Percentiles rank a stretch among this genome's conserved stretches.
phyloP scores from a whole-genome alignment of 352 stramenopile genomes.

The Phytophthora idaei region DNA sequence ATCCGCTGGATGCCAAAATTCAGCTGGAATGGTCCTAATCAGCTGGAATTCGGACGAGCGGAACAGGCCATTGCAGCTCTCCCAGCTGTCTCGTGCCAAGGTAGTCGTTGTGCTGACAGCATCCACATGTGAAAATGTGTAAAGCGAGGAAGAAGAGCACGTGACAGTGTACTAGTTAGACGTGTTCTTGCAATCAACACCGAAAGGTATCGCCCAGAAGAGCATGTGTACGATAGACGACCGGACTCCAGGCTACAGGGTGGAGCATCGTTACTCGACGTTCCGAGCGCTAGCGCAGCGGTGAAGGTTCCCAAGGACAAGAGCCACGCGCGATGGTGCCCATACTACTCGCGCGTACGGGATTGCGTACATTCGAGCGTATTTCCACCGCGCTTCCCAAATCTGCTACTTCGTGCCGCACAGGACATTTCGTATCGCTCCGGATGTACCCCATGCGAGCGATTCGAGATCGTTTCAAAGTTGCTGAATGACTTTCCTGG shows the following conservation, averaged over 20 bases:
- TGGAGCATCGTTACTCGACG: constrained; percentile 63
- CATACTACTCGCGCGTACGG: constrained; percentile 50
- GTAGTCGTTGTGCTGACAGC: constrained; percentile 56
- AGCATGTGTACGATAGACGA: background rate
- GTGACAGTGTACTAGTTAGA: constrained; percentile 58
- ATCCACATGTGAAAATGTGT: constrained; percentile 58
- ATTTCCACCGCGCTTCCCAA: constrained; percentile 51
- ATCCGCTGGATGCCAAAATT: no score
- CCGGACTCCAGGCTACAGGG: constrained; percentile 29
- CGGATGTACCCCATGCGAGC: constrained; percentile 39
- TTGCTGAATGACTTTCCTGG: constrained; percentile 60
- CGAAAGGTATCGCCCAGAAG: constrained; percentile 31
- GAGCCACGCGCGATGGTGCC: constrained; percentile 56
- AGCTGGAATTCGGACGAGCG: no score
- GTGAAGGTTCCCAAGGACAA: constrained; percentile 28
- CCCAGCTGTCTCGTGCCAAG: constrained; percentile 38
- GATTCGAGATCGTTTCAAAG: constrained; percentile 47
- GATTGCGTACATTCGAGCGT: constrained; percentile 36
- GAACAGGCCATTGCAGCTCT: constrained; percentile 9
- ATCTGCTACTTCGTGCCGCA: constrained; percentile 41
- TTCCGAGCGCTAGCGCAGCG: constrained; percentile 42
- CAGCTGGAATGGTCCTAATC: no score
- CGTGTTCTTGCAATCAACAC: constrained; percentile 47
- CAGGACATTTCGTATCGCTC: constrained; percentile 57
- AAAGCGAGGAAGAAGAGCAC: constrained; percentile 36